Evolutionary conservation across 352 stramenopile species (phyloP), one percentile per base, ranked within the genome.

Genomic region (Phytophthora hybrid): DNA sequence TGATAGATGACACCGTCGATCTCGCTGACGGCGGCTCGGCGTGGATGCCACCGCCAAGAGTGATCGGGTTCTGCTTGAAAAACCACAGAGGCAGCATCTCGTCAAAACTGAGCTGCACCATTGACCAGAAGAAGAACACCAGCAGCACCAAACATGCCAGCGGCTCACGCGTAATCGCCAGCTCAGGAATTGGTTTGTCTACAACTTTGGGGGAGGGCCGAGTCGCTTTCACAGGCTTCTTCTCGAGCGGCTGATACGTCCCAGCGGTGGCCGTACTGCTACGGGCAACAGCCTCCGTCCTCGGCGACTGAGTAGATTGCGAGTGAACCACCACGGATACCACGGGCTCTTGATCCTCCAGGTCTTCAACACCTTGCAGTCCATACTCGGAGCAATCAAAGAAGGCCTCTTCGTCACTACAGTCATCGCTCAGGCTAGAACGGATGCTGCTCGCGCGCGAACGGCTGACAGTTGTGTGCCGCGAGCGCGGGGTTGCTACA

Each of bases 351-450:
- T 92, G 82, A 18, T 75, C 67, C 47, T 92, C 82, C 21, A 88
- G 46, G 26, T 93, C 85, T 21, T 83, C 69, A 14, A 83, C 73
- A 51, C 86, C 82, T 63, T 92, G 88, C 16, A 95, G 73, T n/a
- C 88, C 88, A 59, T 93, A 95, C 64, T 93, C 88, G 13, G 79
- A 84, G 59, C 79, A 92, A 52, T 95, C 88, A 52, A 95, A 95
- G 49, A 95, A 93, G 7, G 88, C 88, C 62, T 94, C 88, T 78
- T 94, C 88, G 34, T 94, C 88, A 32, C 88, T 94, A 1, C 77
- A 82, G 4, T 88, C 84, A 21, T 88, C 81, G 55, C 76, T 81
- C 29, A 74, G 29, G 14, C 55, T 69, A 18, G 59, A 74, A 21
- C 80, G 77, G 11, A 80, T 52, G 14, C 80, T 89, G 37, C 81